These are phyloP conservation scores for Populus simonii DNA, from an alignment of 345 rosid species.

Conservation along the genomic window DNA sequence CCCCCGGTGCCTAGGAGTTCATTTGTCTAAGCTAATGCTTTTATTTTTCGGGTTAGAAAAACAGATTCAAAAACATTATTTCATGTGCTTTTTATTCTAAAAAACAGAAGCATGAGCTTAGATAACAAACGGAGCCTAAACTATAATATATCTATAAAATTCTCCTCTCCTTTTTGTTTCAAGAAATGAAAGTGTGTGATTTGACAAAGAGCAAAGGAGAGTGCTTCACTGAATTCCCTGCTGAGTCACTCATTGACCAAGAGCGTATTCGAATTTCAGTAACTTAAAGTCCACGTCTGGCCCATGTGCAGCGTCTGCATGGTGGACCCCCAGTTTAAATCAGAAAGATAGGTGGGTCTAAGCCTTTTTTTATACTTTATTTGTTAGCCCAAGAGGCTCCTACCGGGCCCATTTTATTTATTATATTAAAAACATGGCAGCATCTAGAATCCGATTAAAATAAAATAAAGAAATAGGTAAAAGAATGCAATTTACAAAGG, in stretches of 20 bases:
- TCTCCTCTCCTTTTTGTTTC: too few relatives aligned
- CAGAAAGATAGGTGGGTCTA: constrained; percentile 3
- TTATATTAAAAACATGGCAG: not conserved
- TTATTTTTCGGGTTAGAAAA: too few relatives aligned
- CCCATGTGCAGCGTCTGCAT: not conserved
- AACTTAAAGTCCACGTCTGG: not conserved
- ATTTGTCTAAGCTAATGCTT: too few relatives aligned
- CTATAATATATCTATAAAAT: too few relatives aligned
- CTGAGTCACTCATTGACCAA: not conserved
- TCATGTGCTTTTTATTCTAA: too few relatives aligned
- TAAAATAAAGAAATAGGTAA: not conserved
- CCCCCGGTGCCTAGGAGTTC: too few relatives aligned
- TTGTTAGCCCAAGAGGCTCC: constrained; percentile 11
- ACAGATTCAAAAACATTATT: too few relatives aligned
- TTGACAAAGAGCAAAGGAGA: not conserved
- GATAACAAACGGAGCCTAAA: too few relatives aligned
- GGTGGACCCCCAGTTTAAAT: not conserved
- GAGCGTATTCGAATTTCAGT: not conserved
- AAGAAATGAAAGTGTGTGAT: too few relatives aligned
- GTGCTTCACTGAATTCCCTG: not conserved
- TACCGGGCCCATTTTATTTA: not conserved
- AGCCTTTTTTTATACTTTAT: not conserved
- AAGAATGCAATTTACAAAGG: not conserved
- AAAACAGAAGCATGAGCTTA: too few relatives aligned
- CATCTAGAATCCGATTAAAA: not conserved